Percentiles rank a stretch among this genome's conserved stretches.
Conservation (phyloP, 371 early-diverging fungal species). For the Mortierella sp. region DNA sequence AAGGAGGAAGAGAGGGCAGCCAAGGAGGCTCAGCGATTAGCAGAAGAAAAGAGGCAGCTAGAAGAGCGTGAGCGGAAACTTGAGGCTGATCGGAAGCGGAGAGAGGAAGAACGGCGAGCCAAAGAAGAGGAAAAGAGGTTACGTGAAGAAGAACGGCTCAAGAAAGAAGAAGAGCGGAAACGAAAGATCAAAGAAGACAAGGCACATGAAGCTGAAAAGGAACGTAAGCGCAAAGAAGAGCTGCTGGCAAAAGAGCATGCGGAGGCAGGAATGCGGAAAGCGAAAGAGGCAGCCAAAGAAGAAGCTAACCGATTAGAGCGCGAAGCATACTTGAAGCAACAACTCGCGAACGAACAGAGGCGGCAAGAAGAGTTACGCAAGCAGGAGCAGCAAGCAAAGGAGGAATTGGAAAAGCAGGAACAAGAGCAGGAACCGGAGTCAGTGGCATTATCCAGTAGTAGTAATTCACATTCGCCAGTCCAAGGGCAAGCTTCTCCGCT, state of each 20-base stretch:
- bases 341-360: conserved; percentile 51
- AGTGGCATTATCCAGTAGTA: neutral
- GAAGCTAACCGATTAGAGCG: conserved; percentile 59
- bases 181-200: conserved; percentile 61
- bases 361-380: conserved; percentile 57
- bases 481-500: neutral
- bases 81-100: conserved; percentile 66
- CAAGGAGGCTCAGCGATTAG: conserved; percentile 63
- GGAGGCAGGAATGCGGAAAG: conserved; percentile 27
- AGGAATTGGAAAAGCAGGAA: conserved; percentile 41
- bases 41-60: conserved; percentile 44
- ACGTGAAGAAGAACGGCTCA: conserved; percentile 63
- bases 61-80: conserved; percentile 55
- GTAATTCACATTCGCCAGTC: neutral
- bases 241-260: conserved; percentile 29
- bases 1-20: conserved; percentile 74
- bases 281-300: conserved; percentile 56
- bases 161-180: conserved; percentile 63
- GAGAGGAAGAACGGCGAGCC: conserved; percentile 64
- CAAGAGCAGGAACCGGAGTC: conserved; percentile 27
- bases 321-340: conserved; percentile 54
- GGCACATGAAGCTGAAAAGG: conserved; percentile 10
- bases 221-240: conserved; percentile 69
- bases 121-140: conserved; percentile 64
- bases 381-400: conserved; percentile 55